Base-by-base conservation (phyloP, 345 rosid species). In the Salix koriyanagi region DNA sequence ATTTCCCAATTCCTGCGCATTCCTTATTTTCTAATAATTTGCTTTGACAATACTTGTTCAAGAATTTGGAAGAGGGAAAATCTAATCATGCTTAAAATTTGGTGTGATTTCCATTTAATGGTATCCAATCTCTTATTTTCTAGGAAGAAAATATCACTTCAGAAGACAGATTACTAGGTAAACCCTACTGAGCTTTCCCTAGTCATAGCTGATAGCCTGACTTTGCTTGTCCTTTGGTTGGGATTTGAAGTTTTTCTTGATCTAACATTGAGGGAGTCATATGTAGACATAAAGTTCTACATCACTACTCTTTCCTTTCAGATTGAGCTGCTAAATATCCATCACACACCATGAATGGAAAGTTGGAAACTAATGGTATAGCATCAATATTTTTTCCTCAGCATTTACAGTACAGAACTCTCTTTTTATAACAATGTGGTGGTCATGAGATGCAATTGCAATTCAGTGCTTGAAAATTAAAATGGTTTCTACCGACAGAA, bases 1-100 rank as follows among this genome's bases (percentile, higher is more conserved):
- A 13, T 79, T 79, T 80, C 79, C 65, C 48, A 77, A 36, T 65
- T 74, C 36, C 44, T 64, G 79, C 37, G 72, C 12, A 9, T 30
- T 32, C 73, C 26, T 36, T 42, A 28, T 48, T 68, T 28, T n/a
- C 5, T 16, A 77, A 66, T 52, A 64, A 64, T 9, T 62, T 25
- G 5, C 28, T 28, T 26, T 15, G 36, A 12, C 13, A 30, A 1
- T 64, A 15, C 21, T 3, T 26, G 9, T 15, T 34, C n/a, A 13
- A 4, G 12, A 58, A 23, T n/a, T n/a, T n/a, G 6, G 26, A 58
- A 58, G 62, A n/a, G 28, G 62, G 0, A n/a, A 9, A 4, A n/a
- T 56, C 52, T 15, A 36, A 34, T 48, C 44, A 21, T 68, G n/a
- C 52, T 44, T 42, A 46, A 25, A 50, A n/a, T 28, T 41, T 23